Evolutionary conservation across 2,329 filamentous ascomycete genomes (phyloP), one percentile per base, ranked within the genome.

Genomic region (Aspergillus quadricinctus): DNA sequence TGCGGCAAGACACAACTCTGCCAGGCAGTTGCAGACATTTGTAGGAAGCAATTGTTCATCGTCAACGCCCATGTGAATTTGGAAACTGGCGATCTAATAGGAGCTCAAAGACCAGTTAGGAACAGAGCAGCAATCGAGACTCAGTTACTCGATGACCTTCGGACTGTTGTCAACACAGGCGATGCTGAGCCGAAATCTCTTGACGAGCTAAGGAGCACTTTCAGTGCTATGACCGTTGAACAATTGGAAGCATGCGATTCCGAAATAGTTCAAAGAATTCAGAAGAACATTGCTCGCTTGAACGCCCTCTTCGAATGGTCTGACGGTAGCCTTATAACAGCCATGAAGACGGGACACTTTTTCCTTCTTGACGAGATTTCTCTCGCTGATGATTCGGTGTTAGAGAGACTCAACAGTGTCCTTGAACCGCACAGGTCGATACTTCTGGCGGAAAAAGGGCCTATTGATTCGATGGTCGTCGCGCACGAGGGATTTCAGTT

Each of bases 21-120:
- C 64, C 94, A 99, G 71, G 83, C 96, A 69, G 82, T 97, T 53
- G 92, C 94, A 3, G 88, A 96, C 67, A 88, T 90, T 3, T 82
- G 90, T 60, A 79, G 81, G 17, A 91, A 88, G 66, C 80, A 89
- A 60, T 78, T 99, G 41, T 87, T 92, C 63, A 94, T 93, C 64
- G 88, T 99, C 67, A 99, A 99, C 69, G 94, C 95, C 2, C 95
- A 99, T 73, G 93, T 97, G 64, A 99, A 99, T 63, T 92, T 94
- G 0, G 95, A 99, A 72, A 97, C 95, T 0, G 93, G 94, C 17
- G 94, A 99, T 72, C 80, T 99, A 10, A 97, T 99, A 62, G 94
- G 94, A 61, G 94, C 94, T 3, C 94, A 99, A 72, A 81, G 94
- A 57, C 94, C 94, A 3, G 84, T 97, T 23, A 84, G 95, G 61